Evolutionary conservation across 768 basidiomycete genomes (phyloP).

Genomic region (Mycena indigotica): DNA sequence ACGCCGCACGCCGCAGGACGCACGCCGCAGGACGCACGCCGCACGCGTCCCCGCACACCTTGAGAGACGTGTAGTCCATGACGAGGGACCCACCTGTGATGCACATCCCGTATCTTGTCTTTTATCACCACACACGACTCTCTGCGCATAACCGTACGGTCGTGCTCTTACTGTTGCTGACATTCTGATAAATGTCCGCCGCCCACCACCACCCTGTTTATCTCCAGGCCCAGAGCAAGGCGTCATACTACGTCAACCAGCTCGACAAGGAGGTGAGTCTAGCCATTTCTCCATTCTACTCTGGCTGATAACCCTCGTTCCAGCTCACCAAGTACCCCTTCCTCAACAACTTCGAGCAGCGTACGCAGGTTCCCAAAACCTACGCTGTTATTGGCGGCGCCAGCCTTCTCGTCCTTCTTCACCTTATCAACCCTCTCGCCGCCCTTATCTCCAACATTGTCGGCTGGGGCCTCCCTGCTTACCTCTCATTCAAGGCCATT

Average conservation of each 20-base stretch:
- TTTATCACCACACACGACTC: constrained; percentile 10
- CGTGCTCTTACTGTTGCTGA: not conserved
- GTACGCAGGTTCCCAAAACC: constrained; percentile 91
- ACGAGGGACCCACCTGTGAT: constrained; percentile 43
- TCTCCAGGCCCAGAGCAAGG: constrained; percentile 83
- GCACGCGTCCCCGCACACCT: constrained; percentile 53
- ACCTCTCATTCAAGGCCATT: constrained; percentile 92
- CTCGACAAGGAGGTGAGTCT: constrained; percentile 92
- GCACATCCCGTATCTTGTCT: constrained; percentile 55
- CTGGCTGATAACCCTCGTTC: constrained; percentile 14
- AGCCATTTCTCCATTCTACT: constrained; percentile 1
- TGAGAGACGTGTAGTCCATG: constrained; percentile 58
- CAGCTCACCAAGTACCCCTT: constrained; percentile 86
- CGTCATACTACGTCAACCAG: constrained; percentile 77
- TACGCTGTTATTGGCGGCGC: constrained; percentile 80
- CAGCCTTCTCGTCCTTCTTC: constrained; percentile 67
- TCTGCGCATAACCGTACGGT: not conserved
- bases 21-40: no score
- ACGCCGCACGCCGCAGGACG: no score
- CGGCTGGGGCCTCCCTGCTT: constrained; percentile 93
- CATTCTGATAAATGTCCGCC: constrained; percentile 62
- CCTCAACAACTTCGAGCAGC: constrained; percentile 81
- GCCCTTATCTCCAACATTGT: constrained; percentile 91
- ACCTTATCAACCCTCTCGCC: constrained; percentile 90
- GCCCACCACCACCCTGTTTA: constrained; percentile 84